Conservation (phyloP, 1,284 basidiomycete genomes). For the Leccinum insolens region DNA sequence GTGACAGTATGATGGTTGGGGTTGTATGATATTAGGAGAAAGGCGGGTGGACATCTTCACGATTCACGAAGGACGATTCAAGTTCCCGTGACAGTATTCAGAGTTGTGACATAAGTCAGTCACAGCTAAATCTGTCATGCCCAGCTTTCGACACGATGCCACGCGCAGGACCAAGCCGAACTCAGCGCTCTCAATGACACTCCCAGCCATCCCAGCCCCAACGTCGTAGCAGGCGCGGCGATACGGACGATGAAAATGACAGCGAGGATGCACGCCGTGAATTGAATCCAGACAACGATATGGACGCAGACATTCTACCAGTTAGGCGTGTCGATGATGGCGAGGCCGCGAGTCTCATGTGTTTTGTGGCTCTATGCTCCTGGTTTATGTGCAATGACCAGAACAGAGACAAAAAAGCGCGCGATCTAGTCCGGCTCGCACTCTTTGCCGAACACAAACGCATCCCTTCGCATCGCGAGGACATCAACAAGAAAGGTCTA, state of each 20-base stretch:
- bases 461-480: constrained; percentile 64
- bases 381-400: constrained; percentile 22
- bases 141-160: constrained; percentile 14
- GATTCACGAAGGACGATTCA: no score
- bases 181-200: no score
- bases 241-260: constrained; percentile 22
- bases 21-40: no score
- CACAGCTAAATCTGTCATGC: constrained; percentile 14
- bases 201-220: constrained; percentile 30
- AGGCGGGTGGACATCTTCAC: no score
- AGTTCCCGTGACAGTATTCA: no score
- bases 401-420: constrained; percentile 58
- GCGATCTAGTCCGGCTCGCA: constrained; percentile 71
- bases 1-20: no score
- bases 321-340: constrained; percentile 13
- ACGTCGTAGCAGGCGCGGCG: constrained; percentile 18
- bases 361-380: not conserved
- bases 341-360: constrained; percentile 25
- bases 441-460: constrained; percentile 72
- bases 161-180: constrained; percentile 31
- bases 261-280: constrained; percentile 19
- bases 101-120: not conserved
- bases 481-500: constrained; percentile 77
- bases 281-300: constrained; percentile 27
- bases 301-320: constrained; percentile 28